These are phyloP conservation scores for Suhomyces sp. DNA, from an alignment of 805 yeast species.

Conservation along the genomic window DNA sequence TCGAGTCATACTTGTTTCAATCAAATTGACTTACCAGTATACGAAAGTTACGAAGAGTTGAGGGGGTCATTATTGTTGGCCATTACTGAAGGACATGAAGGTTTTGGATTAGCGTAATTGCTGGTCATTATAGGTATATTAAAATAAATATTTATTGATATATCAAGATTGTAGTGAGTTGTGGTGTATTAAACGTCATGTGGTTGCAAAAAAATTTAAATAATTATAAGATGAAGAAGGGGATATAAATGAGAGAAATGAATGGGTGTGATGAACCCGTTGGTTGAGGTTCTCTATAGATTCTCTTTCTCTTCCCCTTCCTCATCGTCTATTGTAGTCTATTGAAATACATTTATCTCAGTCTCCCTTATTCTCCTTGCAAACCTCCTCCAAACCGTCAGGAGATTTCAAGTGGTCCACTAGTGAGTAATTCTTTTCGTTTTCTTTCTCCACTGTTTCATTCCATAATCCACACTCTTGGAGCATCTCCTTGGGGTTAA, in stretches of 20 bases:
- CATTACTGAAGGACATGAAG: slow-evolving; percentile 92
- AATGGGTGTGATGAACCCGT: too few relatives aligned
- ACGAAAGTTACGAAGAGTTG: slow-evolving; percentile 82
- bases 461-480: slow-evolving; percentile 54
- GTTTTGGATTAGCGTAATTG: slow-evolving; percentile 79
- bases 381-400: slow-evolving; percentile 11
- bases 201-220: too few relatives aligned
- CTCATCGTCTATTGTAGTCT: too few relatives aligned
- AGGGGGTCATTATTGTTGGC: slow-evolving; percentile 81
- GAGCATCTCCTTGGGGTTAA: slow-evolving; percentile 62
- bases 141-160: too few relatives aligned
- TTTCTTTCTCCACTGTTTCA: slow-evolving; percentile 47
- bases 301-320: too few relatives aligned
- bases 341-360: too few relatives aligned
- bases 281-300: too few relatives aligned
- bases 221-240: too few relatives aligned
- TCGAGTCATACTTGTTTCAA: slow-evolving; percentile 97
- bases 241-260: too few relatives aligned
- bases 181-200: too few relatives aligned
- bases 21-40: slow-evolving; percentile 90
- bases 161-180: too few relatives aligned
- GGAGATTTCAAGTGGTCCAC: slow-evolving; percentile 35
- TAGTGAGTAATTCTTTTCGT: slow-evolving; percentile 37
- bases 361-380: slow-evolving; percentile 1
- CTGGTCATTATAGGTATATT: too few relatives aligned